phyloP scores from a whole-genome alignment of 2,329 filamentous ascomycete species.

The Monosporascus sp. region DNA sequence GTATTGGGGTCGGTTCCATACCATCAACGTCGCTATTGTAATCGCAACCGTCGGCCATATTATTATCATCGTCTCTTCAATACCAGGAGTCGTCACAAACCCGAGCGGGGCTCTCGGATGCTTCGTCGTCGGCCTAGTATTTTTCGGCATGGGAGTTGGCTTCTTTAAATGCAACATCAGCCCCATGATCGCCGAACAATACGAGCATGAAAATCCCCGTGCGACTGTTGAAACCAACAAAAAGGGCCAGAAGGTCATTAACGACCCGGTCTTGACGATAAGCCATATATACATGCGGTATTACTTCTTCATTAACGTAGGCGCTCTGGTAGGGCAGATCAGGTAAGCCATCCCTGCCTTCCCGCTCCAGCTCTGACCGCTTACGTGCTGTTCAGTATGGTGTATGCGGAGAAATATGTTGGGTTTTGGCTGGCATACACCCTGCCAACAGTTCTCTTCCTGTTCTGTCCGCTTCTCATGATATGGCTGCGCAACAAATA shows the following conservation, averaged over 20 bases:
- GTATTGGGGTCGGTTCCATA: slow-evolving; percentile 57
- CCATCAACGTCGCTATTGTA: slow-evolving; percentile 52
- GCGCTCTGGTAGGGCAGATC: slow-evolving; percentile 56
- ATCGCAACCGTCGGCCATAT: slow-evolving; percentile 54
- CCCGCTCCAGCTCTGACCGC: not conserved
- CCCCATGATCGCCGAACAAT: slow-evolving; percentile 58
- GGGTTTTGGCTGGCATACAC: slow-evolving; percentile 71
- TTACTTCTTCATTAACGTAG: slow-evolving; percentile 67
- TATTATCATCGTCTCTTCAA: slow-evolving; percentile 53
- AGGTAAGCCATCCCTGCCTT: slow-evolving; percentile 15
- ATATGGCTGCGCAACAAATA: slow-evolving; percentile 57
- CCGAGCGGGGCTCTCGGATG: slow-evolving; percentile 47
- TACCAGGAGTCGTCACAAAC: slow-evolving; percentile 51
- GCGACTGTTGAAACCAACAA: slow-evolving; percentile 43
- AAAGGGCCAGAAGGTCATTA: slow-evolving; percentile 53
- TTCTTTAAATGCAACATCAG: slow-evolving; percentile 66
- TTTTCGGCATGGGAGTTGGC: slow-evolving; percentile 59
- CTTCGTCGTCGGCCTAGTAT: slow-evolving; percentile 51
- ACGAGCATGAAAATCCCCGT: slow-evolving; percentile 38
- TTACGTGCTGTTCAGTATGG: slow-evolving; percentile 18
- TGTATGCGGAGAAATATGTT: slow-evolving; percentile 70
- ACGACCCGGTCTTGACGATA: slow-evolving; percentile 54
- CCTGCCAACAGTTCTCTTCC: slow-evolving; percentile 62
- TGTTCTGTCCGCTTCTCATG: slow-evolving; percentile 56
- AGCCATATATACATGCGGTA: slow-evolving; percentile 59